Evolutionary conservation across 139 green algal species (phyloP).

Genomic region (Coelastrella sp.): DNA sequence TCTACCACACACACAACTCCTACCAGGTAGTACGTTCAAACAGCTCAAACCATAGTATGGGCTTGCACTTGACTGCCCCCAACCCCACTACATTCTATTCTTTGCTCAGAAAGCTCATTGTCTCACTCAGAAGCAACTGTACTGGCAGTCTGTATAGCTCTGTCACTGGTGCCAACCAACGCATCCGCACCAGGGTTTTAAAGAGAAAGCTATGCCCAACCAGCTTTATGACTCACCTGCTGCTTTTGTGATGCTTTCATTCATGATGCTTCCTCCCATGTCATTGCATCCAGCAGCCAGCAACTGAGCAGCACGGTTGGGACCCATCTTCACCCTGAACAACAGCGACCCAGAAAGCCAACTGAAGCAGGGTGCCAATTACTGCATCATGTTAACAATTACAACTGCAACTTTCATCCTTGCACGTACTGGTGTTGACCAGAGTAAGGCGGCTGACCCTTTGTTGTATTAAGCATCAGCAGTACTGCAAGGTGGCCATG

Average conservation of each 20-base stretch:
- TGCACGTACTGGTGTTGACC: too few relatives aligned
- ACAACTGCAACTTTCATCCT: background rate
- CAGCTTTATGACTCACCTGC: constrained; percentile 60
- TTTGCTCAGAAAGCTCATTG: too few relatives aligned
- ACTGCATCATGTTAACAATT: background rate
- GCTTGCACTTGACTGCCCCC: too few relatives aligned
- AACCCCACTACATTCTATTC: too few relatives aligned
- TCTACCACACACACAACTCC: too few relatives aligned
- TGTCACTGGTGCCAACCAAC: background rate
- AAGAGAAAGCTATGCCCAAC: background rate
- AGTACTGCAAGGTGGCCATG: constrained; percentile 41
- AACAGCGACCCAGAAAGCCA: background rate
- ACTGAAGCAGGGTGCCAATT: background rate
- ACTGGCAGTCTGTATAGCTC: background rate
- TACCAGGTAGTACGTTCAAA: too few relatives aligned
- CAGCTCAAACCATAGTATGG: too few relatives aligned
- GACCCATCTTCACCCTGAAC: constrained; percentile 94
- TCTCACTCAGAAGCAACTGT: too few relatives aligned
- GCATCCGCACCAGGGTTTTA: background rate
- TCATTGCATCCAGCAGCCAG: constrained; percentile 89
- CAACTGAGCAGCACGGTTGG: constrained; percentile 69
- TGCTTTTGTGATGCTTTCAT: constrained; percentile 91
- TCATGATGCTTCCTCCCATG: constrained; percentile 94
- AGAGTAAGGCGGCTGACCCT: too few relatives aligned
- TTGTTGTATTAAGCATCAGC: background rate